Percentiles rank a stretch among this genome's conserved stretches.
Evolutionary conservation across 106 monocot genomes (phyloP).

Genomic region (Iris macrosiphon): DNA sequence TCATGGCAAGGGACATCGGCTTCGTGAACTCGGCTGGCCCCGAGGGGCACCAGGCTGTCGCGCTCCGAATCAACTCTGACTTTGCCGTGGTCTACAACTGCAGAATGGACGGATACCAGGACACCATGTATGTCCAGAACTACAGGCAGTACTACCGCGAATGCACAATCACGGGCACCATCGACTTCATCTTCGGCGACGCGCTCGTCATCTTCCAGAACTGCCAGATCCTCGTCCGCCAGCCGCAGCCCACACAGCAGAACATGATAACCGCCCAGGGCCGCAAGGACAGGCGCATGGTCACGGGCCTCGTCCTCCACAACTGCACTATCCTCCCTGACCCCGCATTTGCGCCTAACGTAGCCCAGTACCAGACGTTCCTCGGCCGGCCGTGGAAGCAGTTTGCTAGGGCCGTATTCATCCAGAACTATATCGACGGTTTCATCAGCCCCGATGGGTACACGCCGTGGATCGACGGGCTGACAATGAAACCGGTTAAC

Average conservation of each 20-base stretch:
- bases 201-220: conserved; percentile 47
- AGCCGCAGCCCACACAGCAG: conserved; percentile 52
- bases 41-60: conserved; percentile 76
- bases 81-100: conserved; percentile 50
- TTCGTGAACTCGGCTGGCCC: conserved; percentile 73
- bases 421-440: conserved; percentile 22
- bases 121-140: conserved; percentile 60
- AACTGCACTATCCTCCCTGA: conserved; percentile 56
- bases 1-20: conserved; percentile 29
- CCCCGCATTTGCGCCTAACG: neutral
- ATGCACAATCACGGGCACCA: conserved; percentile 48
- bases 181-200: conserved; percentile 83
- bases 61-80: conserved; percentile 43
- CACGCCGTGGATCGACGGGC: conserved; percentile 24
- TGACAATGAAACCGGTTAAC: neutral
- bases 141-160: conserved; percentile 57
- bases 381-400: conserved; percentile 44
- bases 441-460: conserved; percentile 34
- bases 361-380: conserved; percentile 13
- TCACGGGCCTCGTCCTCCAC: conserved; percentile 43
- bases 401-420: conserved; percentile 22
- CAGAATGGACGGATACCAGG: conserved; percentile 59
- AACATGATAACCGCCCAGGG: conserved; percentile 70
- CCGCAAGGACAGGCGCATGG: conserved; percentile 29
- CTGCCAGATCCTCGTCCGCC: conserved; percentile 47